Conservation (phyloP, 2,329 filamentous ascomycete species). For the Lachnellula subtilissima region DNA sequence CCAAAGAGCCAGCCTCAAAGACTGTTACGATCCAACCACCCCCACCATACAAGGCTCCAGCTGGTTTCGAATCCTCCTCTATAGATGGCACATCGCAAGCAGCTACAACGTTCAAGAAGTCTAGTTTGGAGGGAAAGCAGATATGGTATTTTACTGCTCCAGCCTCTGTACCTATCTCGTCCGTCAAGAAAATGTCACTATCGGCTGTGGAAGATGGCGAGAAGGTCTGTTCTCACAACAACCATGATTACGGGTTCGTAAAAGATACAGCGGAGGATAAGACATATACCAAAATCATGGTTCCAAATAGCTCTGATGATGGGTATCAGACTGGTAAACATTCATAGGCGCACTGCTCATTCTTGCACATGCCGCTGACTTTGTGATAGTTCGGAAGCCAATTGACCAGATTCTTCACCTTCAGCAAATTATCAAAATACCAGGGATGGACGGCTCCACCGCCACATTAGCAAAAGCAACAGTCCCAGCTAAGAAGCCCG, state of each 20-base stretch:
- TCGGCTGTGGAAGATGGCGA: constrained; percentile 50
- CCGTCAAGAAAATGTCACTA: constrained; percentile 61
- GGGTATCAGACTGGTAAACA: constrained; percentile 51
- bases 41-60: constrained; percentile 22
- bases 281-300: constrained; percentile 53
- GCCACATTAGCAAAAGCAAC: constrained; percentile 33
- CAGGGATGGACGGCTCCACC: constrained; percentile 35
- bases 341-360: neutral
- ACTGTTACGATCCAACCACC: constrained; percentile 12
- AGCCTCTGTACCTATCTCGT: constrained; percentile 61
- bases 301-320: constrained; percentile 52
- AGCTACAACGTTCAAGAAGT: constrained; percentile 51
- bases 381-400: constrained; percentile 19
- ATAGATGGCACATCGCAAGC: constrained; percentile 12
- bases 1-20: constrained; percentile 12
- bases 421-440: constrained; percentile 55
- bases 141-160: constrained; percentile 78
- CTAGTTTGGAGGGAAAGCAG: constrained; percentile 63
- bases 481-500: constrained; percentile 44
- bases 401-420: constrained; percentile 61
- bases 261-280: constrained; percentile 48
- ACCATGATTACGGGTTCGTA: constrained; percentile 56
- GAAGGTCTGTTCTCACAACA: constrained; percentile 57
- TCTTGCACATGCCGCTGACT: neutral
- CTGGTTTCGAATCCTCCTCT: constrained; percentile 23